phyloP scores from a whole-genome alignment of 176 grass and related monocot genomes.

The Carex cristatella region DNA sequence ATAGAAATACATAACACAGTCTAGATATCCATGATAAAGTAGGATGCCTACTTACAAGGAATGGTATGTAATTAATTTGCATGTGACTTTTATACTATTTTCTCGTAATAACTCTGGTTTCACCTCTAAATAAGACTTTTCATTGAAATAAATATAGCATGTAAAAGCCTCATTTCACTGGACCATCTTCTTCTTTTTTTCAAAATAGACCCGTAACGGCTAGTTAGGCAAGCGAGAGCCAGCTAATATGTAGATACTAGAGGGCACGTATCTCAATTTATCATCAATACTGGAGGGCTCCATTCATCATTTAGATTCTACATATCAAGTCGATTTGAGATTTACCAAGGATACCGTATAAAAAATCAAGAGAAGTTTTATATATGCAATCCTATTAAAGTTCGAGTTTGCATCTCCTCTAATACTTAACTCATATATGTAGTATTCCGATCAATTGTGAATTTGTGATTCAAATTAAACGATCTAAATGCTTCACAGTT shows the following conservation, averaged over 20 bases:
- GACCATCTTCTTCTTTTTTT: not conserved
- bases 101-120: not conserved
- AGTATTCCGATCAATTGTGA: too few species aligned
- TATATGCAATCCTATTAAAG: too few species aligned
- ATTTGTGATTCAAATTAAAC: too few species aligned
- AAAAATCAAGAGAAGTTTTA: too few species aligned
- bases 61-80: not conserved
- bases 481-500: too few species aligned
- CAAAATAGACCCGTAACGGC: conserved; percentile 25
- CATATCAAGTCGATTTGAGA: not conserved
- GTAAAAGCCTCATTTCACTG: not conserved
- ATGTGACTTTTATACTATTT: not conserved
- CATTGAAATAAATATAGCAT: not conserved
- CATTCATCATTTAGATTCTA: not conserved
- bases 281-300: not conserved
- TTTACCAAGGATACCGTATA: not conserved
- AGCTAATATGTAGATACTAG: not conserved
- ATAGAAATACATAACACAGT: not conserved
- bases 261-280: not conserved
- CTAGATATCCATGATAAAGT: not conserved
- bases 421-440: too few species aligned
- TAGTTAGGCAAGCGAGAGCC: conserved; percentile 22
- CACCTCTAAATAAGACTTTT: not conserved
- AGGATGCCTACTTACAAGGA: not conserved
- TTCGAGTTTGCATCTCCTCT: too few species aligned